phyloP scores from a whole-genome alignment of 805 yeast genomes.

The Tetrapisispora taiwanensis region DNA sequence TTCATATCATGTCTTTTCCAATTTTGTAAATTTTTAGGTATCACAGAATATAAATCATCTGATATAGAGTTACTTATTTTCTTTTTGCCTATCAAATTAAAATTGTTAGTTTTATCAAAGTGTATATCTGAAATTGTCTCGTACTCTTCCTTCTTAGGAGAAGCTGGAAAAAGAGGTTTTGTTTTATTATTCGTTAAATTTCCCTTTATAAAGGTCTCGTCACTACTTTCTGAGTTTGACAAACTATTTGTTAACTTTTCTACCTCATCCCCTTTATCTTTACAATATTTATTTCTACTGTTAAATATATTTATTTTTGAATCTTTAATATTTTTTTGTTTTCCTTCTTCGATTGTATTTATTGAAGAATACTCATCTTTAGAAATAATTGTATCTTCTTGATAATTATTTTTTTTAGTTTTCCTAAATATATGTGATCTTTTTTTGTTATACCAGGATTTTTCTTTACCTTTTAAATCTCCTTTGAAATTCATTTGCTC shows the following conservation, averaged over 20 bases:
- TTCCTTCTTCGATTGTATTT: background rate
- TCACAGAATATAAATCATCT: background rate
- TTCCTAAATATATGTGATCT: background rate
- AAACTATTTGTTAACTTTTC: background rate
- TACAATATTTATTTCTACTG: background rate
- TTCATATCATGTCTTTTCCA: constrained; percentile 10
- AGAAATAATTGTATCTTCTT: background rate
- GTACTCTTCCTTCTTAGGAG: background rate
- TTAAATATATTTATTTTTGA: background rate
- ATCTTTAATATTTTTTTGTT: background rate
- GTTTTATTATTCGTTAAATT: constrained; percentile 10
- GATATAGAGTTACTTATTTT: background rate
- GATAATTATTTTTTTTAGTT: background rate
- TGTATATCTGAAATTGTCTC: too few species aligned
- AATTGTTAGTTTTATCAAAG: background rate
- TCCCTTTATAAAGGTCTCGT: constrained; percentile 22
- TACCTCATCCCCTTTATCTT: background rate
- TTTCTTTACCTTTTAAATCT: background rate
- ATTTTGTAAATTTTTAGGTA: constrained; percentile 1
- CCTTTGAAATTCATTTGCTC: background rate
- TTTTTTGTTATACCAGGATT: constrained; percentile 1
- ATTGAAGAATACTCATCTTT: background rate
- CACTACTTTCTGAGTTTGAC: constrained; percentile 6
- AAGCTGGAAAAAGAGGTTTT: constrained; percentile 9
- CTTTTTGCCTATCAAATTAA: background rate